Conservation (phyloP, 805 yeast genomes). For the Millerozyma acaciae region DNA sequence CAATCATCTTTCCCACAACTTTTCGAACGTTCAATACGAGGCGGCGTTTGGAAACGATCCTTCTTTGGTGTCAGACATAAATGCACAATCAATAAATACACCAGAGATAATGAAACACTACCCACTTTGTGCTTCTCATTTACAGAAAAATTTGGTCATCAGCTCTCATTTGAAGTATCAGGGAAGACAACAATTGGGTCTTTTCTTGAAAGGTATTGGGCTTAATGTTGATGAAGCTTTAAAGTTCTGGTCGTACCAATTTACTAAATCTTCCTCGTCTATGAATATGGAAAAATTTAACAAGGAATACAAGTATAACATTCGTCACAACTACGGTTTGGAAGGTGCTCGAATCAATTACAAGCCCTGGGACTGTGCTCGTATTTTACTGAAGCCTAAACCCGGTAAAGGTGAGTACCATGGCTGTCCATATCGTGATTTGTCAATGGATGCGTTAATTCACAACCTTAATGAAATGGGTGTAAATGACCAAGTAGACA, state of each 20-base stretch:
- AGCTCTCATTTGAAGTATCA: constrained; percentile 74
- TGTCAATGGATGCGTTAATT: constrained; percentile 60
- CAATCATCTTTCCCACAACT: constrained; percentile 63
- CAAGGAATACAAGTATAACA: constrained; percentile 84
- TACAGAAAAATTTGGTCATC: constrained; percentile 57
- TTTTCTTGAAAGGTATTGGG: constrained; percentile 89
- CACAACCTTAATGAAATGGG: constrained; percentile 60
- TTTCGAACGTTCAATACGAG: constrained; percentile 48
- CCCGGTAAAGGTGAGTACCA: constrained; percentile 70
- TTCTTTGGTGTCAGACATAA: constrained; percentile 43
- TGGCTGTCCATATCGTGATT: constrained; percentile 90
- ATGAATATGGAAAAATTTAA: constrained; percentile 71
- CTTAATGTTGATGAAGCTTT: constrained; percentile 82
- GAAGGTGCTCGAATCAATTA: constrained; percentile 88
- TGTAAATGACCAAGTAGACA: constrained; percentile 51
- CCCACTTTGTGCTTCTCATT: constrained; percentile 75
- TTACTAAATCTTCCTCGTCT: constrained; percentile 48
- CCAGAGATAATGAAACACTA: constrained; percentile 56
- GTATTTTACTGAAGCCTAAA: constrained; percentile 67
- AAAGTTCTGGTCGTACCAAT: constrained; percentile 76
- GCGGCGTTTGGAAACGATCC: constrained; percentile 41
- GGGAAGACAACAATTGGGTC: constrained; percentile 81
- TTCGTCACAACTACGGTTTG: constrained; percentile 85
- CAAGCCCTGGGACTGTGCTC: constrained; percentile 80
- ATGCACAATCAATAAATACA: constrained; percentile 55